Percentiles rank a stretch among this genome's conserved stretches.
Conservation (phyloP, 2,329 filamentous ascomycete genomes). For the Rhinocladiella similis region DNA sequence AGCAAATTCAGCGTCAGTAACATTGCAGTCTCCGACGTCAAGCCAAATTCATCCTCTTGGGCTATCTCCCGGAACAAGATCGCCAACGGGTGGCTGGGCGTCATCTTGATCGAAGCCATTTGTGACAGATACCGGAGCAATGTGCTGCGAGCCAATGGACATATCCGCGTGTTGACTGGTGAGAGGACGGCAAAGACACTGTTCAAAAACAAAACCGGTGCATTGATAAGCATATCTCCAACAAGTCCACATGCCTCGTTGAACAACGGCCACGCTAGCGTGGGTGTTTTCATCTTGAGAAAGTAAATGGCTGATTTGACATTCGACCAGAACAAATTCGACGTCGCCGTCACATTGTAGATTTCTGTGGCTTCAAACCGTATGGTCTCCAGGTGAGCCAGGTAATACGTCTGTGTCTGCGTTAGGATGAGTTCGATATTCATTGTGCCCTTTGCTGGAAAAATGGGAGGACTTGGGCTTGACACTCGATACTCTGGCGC, state of each 20-base stretch:
- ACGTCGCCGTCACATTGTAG: not conserved
- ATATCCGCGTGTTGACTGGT: constrained; percentile 9
- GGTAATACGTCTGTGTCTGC: constrained; percentile 3
- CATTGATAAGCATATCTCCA: not conserved
- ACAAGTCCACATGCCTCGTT: constrained; percentile 9
- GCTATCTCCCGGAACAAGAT: constrained; percentile 9
- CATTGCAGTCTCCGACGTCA: constrained; percentile 4
- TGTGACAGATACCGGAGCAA: constrained; percentile 10
- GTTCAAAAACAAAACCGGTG: constrained; percentile 9
- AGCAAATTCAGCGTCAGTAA: constrained; percentile 1
- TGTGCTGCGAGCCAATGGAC: constrained; percentile 6
- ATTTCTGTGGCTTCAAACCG: not conserved
- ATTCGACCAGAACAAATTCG: constrained; percentile 9
- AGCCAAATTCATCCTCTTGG: not conserved
- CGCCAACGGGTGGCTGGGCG: constrained; percentile 1
- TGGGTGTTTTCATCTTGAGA: constrained; percentile 9
- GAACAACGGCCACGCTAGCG: constrained; percentile 13
- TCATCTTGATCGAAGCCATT: constrained; percentile 7
- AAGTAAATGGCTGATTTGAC: constrained; percentile 15
- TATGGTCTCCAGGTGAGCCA: not conserved
- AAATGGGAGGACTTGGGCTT: not conserved
- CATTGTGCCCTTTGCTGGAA: constrained; percentile 1
- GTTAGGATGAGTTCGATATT: constrained; percentile 5
- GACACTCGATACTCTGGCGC: not conserved
- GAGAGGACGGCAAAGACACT: constrained; percentile 9